These are phyloP conservation scores for Lagenidium sp. DNA, from an alignment of 352 stramenopile species.

Conservation along the genomic window DNA sequence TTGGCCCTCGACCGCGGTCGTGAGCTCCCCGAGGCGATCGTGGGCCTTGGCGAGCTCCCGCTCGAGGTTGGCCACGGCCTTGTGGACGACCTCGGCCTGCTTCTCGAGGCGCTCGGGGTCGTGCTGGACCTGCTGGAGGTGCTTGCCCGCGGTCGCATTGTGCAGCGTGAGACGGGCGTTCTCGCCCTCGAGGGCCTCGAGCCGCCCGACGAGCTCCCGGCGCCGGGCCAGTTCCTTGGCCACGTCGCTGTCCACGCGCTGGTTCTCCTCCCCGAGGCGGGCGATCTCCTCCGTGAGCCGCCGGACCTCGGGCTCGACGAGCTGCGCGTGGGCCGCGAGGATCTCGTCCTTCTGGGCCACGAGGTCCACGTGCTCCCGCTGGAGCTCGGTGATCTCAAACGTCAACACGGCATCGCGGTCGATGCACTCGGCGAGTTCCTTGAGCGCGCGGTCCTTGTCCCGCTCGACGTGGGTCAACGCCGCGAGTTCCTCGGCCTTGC, in stretches of 20 bases:
- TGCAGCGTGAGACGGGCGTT: slow-evolving; percentile 51
- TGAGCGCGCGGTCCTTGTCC: slow-evolving; percentile 68
- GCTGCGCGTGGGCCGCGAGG: slow-evolving; percentile 60
- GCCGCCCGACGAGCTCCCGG: slow-evolving; percentile 40
- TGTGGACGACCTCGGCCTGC: slow-evolving; percentile 79
- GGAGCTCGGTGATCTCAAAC: slow-evolving; percentile 84
- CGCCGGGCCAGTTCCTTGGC: slow-evolving; percentile 58
- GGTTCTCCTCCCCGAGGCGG: slow-evolving; percentile 52
- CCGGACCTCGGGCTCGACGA: slow-evolving; percentile 79
- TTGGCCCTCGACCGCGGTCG: slow-evolving; percentile 30
- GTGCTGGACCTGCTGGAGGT: slow-evolving; percentile 48
- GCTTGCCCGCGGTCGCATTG: slow-evolving; percentile 38
- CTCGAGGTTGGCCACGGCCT: slow-evolving; percentile 60
- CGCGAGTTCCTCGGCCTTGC: slow-evolving; percentile 71
- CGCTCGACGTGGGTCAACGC: slow-evolving; percentile 67
- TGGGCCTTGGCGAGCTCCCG: slow-evolving; percentile 50
- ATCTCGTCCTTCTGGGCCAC: slow-evolving; percentile 67
- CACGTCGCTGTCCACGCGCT: slow-evolving; percentile 62
- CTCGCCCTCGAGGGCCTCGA: slow-evolving; percentile 50
- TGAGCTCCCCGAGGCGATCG: slow-evolving; percentile 21
- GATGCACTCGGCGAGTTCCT: slow-evolving; percentile 67
- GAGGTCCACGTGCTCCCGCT: slow-evolving; percentile 72
- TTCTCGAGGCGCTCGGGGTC: slow-evolving; percentile 82
- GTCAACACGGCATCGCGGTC: slow-evolving; percentile 76
- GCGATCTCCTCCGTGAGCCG: slow-evolving; percentile 62